Evolutionary conservation across 2,329 filamentous ascomycete genomes (phyloP).

Genomic region (Ascochyta rabiei): DNA sequence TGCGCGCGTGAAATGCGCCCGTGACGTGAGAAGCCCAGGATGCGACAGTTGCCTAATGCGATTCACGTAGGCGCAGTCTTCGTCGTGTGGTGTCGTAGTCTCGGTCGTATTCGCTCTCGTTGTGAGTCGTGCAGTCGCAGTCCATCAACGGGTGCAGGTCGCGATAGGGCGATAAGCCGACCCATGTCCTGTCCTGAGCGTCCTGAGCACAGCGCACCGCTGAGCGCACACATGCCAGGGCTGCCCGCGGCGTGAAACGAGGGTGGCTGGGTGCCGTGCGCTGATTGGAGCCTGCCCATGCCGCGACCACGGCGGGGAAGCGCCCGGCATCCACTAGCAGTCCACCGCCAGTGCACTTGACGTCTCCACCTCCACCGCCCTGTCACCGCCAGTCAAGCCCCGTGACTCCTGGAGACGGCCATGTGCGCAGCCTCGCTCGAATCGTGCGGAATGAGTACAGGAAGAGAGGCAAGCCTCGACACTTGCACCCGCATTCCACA

Average conservation of each 20-base stretch:
- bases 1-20: conserved; percentile 10
- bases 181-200: conserved; percentile 15
- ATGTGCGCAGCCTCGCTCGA: too few species aligned
- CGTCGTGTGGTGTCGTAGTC: too few species aligned
- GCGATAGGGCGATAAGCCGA: conserved; percentile 13
- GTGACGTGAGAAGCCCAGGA: background rate
- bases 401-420: too few species aligned
- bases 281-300: too few species aligned
- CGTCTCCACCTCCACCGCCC: background rate
- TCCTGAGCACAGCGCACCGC: background rate
- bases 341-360: background rate
- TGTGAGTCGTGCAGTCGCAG: too few species aligned
- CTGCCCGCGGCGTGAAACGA: conserved; percentile 16
- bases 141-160: background rate
- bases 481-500: too few species aligned
- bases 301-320: conserved; percentile 10
- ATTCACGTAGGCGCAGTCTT: too few species aligned
- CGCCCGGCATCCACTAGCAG: conserved; percentile 5
- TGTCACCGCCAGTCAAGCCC: background rate
- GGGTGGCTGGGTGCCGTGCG: conserved; percentile 2
- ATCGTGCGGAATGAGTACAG: too few species aligned
- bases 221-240: background rate
- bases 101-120: background rate
- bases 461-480: too few species aligned
- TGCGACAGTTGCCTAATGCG: background rate